These are phyloP conservation scores for Dioszegia hungarica DNA, from an alignment of 768 basidiomycete genomes.

Conservation along the genomic window DNA sequence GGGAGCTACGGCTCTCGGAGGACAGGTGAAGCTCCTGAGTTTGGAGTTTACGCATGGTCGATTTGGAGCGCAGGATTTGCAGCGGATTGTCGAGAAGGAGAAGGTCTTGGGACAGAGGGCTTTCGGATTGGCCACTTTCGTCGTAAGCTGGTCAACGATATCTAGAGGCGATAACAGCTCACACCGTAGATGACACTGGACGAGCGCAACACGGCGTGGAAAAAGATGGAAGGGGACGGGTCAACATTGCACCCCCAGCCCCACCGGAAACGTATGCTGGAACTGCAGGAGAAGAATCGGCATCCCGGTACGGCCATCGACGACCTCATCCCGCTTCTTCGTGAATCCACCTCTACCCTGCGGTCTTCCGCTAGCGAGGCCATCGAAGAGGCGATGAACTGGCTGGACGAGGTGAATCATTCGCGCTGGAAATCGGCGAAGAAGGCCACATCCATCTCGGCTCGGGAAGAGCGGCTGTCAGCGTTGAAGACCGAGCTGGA, in stretches of 20 bases:
- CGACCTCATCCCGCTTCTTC: slow-evolving; percentile 44
- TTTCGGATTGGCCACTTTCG: slow-evolving; percentile 34
- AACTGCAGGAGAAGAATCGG: neutral
- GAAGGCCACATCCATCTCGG: slow-evolving; percentile 3
- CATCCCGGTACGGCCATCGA: slow-evolving; percentile 19
- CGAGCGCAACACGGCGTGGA: slow-evolving; percentile 3
- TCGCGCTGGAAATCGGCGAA: slow-evolving; percentile 32
- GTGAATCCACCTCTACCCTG: slow-evolving; percentile 28
- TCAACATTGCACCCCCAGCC: neutral
- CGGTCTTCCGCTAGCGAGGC: slow-evolving; percentile 24
- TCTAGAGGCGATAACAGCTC: neutral
- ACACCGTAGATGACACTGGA: slow-evolving; percentile 3
- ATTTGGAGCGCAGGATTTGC: slow-evolving; percentile 42
- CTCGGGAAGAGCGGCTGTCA: slow-evolving; percentile 28
- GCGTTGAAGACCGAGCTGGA: neutral
- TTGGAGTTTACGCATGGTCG: slow-evolving; percentile 45
- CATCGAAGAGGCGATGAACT: slow-evolving; percentile 35
- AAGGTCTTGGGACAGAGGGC: slow-evolving; percentile 34
- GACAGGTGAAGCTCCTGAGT: slow-evolving; percentile 34
- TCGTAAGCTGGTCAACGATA: slow-evolving; percentile 22
- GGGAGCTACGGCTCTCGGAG: slow-evolving; percentile 29
- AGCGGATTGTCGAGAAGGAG: slow-evolving; percentile 29
- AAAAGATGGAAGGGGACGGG: neutral
- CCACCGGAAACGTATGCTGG: neutral
- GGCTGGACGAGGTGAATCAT: slow-evolving; percentile 43